Conservation (phyloP, 2,329 filamentous ascomycete genomes). For the Fusarium sulawesiense region DNA sequence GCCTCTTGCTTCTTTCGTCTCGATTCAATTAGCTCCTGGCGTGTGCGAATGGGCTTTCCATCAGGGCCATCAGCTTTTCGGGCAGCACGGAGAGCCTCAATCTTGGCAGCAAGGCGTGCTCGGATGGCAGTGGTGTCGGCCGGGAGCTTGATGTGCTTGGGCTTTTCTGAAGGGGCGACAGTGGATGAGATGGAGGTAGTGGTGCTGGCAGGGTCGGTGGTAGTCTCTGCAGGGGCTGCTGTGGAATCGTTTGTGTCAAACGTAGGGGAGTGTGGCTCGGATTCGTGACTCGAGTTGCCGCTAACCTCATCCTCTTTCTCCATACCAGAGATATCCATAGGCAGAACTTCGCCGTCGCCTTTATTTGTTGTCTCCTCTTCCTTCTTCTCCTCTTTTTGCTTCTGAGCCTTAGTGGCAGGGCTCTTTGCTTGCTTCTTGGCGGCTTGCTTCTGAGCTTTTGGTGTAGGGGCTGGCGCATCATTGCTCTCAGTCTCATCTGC, state of each 20-base stretch:
- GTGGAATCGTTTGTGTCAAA: slow-evolving; percentile 66
- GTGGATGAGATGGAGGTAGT: slow-evolving; percentile 78
- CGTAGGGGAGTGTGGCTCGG: slow-evolving; percentile 61
- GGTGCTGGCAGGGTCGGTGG: slow-evolving; percentile 63
- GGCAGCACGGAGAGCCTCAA: slow-evolving; percentile 84
- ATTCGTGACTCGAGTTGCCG: slow-evolving; percentile 63
- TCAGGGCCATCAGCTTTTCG: slow-evolving; percentile 89
- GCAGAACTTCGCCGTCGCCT: slow-evolving; percentile 33
- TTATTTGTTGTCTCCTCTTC: slow-evolving; percentile 21
- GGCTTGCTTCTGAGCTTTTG: slow-evolving; percentile 44
- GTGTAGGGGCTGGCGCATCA: slow-evolving; percentile 32
- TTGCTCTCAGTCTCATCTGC: slow-evolving; percentile 49
- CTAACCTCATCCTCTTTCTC: slow-evolving; percentile 59
- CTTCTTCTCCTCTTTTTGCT: slow-evolving; percentile 36
- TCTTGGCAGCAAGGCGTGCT: slow-evolving; percentile 81
- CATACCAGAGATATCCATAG: slow-evolving; percentile 47
- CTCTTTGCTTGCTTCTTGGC: slow-evolving; percentile 47
- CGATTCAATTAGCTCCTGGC: slow-evolving; percentile 92
- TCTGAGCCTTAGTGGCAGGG: slow-evolving; percentile 20
- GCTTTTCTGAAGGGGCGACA: slow-evolving; percentile 68
- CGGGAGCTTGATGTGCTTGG: slow-evolving; percentile 74
- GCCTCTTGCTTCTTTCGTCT: slow-evolving; percentile 88
- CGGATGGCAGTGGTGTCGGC: slow-evolving; percentile 80
- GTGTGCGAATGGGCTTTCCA: slow-evolving; percentile 80
- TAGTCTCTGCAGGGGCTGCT: slow-evolving; percentile 52